Percentiles rank a stretch among this genome's conserved stretches.
Conservation (phyloP, 495 filamentous ascomycete genomes). For the Talaromyces ruber region DNA sequence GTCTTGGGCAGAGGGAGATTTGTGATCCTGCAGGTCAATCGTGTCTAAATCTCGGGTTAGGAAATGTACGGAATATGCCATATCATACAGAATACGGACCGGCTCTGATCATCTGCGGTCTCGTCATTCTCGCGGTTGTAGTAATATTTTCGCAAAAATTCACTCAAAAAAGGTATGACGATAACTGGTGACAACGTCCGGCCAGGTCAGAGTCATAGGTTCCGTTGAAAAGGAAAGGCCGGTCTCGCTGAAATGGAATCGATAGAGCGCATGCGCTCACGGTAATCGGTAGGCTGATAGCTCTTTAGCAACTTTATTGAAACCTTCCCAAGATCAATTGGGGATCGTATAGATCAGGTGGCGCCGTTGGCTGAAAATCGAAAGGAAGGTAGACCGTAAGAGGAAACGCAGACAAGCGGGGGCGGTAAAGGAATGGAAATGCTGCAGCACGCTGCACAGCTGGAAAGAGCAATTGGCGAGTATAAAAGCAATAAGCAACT, state of each 20-base stretch:
- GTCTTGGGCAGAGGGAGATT: slow-evolving; percentile 74
- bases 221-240: neutral
- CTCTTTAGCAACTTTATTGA: neutral
- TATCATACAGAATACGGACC: slow-evolving; percentile 40
- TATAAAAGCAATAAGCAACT: neutral
- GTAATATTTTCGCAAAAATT: neutral
- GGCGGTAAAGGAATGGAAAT: slow-evolving; percentile 1
- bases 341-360: neutral
- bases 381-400: neutral
- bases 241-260: neutral
- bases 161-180: neutral
- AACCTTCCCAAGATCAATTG: neutral
- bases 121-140: slow-evolving; percentile 45
- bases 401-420: neutral
- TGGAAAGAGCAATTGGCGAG: neutral
- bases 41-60: slow-evolving; percentile 55
- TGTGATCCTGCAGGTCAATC: slow-evolving; percentile 83
- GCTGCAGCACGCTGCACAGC: slow-evolving; percentile 1
- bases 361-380: neutral
- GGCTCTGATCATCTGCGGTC: slow-evolving; percentile 70
- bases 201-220: neutral
- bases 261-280: neutral
- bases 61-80: neutral
- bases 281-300: neutral
- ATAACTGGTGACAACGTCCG: neutral